phyloP scores from a whole-genome alignment of 2,329 filamentous ascomycete genomes.

The Cladophialophora psammophila region DNA sequence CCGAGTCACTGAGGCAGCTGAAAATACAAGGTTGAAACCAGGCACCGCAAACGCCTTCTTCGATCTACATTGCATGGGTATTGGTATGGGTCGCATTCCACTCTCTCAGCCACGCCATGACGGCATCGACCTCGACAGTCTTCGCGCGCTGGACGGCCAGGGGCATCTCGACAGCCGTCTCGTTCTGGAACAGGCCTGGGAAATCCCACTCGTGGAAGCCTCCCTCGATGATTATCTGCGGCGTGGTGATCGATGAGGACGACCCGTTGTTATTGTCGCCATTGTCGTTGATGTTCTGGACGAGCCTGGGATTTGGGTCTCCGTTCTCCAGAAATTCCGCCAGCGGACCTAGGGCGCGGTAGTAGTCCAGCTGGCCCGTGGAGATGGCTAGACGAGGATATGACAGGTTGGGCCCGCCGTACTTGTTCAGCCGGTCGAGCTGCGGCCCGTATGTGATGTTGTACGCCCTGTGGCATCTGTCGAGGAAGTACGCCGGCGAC shows the following conservation, averaged over 20 bases:
- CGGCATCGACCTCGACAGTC: constrained; percentile 21
- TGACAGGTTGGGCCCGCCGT: constrained; percentile 74
- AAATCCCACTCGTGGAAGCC: constrained; percentile 81
- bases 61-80: not conserved
- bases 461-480: constrained; percentile 72
- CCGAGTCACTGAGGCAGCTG: not conserved
- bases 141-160: constrained; percentile 15
- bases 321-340: constrained; percentile 47
- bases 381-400: constrained; percentile 79
- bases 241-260: constrained; percentile 62
- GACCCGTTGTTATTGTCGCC: not conserved
- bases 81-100: constrained; percentile 18
- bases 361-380: constrained; percentile 80
- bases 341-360: constrained; percentile 76
- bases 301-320: constrained; percentile 4
- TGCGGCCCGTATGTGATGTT: constrained; percentile 71
- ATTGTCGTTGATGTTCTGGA: constrained; percentile 52
- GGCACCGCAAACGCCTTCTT: not conserved
- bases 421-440: constrained; percentile 73
- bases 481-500: constrained; percentile 66
- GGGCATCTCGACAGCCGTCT: constrained; percentile 11
- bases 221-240: constrained; percentile 73
- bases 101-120: constrained; percentile 23
- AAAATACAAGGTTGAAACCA: not conserved
- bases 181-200: constrained; percentile 16